Evolutionary conservation across 176 grass and related monocot species (phyloP).

Genomic region (Cocos nucifera): DNA sequence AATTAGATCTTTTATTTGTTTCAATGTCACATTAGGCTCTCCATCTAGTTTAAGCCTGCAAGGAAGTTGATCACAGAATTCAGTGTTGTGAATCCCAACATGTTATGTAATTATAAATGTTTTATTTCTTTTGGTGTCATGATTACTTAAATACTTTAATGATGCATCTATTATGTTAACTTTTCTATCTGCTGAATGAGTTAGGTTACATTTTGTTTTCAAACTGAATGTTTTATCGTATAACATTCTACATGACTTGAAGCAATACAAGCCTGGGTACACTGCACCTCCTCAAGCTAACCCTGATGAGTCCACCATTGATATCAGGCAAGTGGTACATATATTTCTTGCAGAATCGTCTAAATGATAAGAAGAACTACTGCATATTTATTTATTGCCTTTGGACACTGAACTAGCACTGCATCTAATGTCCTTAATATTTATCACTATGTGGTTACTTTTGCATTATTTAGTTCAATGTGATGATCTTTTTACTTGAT

Average conservation of each 20-base stretch:
- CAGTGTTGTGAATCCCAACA: too few species aligned
- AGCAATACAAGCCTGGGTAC: slow-evolving; percentile 87
- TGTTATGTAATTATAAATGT: too few species aligned
- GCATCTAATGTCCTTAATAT: too few species aligned
- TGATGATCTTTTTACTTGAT: neutral
- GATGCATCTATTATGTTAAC: too few species aligned
- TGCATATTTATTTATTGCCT: too few species aligned
- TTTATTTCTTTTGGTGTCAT: too few species aligned
- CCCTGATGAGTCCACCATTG: slow-evolving; percentile 80
- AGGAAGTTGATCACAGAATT: too few species aligned
- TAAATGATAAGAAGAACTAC: too few species aligned
- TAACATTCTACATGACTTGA: slow-evolving; percentile 12
- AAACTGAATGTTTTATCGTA: neutral
- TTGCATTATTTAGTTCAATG: slow-evolving; percentile 3
- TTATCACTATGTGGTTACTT: neutral
- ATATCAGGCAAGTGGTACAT: slow-evolving; percentile 52
- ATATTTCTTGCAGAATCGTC: neutral
- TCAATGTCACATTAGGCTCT: neutral
- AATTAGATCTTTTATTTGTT: neutral
- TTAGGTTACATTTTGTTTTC: neutral
- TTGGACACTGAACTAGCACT: too few species aligned
- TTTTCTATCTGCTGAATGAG: too few species aligned
- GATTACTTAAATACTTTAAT: too few species aligned
- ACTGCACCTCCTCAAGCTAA: slow-evolving; percentile 43
- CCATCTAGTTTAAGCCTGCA: too few species aligned